These are phyloP conservation scores for Quillaja saponaria DNA, from an alignment of 306 rosid genomes.

Conservation along the genomic window DNA sequence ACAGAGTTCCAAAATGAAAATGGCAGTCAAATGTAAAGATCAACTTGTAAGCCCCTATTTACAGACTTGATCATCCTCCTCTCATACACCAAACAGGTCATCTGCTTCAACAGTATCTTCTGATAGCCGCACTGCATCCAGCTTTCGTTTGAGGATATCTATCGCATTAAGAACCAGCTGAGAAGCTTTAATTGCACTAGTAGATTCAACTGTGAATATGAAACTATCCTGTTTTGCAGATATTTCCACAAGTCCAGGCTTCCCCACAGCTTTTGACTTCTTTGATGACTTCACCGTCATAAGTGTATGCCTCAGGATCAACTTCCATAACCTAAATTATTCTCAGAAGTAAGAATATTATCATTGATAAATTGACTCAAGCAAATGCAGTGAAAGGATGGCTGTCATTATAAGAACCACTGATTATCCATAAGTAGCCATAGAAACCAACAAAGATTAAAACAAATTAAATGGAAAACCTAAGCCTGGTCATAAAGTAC, in stretches of 20 bases:
- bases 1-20: constrained; percentile 30
- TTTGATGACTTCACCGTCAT: constrained; percentile 92
- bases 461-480: constrained; percentile 7
- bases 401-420: background rate
- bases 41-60: constrained; percentile 11
- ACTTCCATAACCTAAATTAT: constrained; percentile 57
- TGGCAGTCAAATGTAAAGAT: constrained; percentile 16
- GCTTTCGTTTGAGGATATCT: constrained; percentile 85
- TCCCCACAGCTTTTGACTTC: constrained; percentile 97
- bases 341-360: background rate
- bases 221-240: constrained; percentile 84
- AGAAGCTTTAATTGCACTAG: constrained; percentile 87
- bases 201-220: constrained; percentile 89
- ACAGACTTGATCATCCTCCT: constrained; percentile 65
- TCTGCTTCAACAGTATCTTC: constrained; percentile 92
- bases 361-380: background rate
- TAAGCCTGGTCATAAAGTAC: background rate
- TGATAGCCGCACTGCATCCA: constrained; percentile 90
- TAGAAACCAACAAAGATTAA: too few relatives aligned
- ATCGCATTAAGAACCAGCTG: constrained; percentile 86
- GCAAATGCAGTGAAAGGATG: constrained; percentile 15
- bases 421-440: too few relatives aligned
- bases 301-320: constrained; percentile 86
- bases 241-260: constrained; percentile 86
- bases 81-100: constrained; percentile 96